Base-by-base conservation (phyloP, 2,329 filamentous ascomycete genomes). In the Neopestalotiopsis rosae region DNA sequence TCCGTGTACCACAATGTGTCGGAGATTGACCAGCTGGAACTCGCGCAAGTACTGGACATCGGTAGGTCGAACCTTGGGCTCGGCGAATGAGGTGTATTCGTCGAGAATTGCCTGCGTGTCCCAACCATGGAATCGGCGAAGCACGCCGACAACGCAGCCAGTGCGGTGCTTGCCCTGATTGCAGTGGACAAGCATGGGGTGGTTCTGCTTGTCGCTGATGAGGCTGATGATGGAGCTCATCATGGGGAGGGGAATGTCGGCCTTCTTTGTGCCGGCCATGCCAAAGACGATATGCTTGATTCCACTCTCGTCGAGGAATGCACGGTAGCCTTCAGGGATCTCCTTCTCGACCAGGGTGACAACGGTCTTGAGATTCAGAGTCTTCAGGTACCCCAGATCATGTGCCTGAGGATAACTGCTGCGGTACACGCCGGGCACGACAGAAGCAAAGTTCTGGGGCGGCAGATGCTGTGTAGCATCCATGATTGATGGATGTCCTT, bases 141-240 rank as follows among this genome's bases (percentile, higher is more conserved):
- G 87, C 68, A 92, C 90, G 20, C 90, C 95, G 63, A 95, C 88
- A n/a, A 96, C 91, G 76, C 94, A 97, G 28, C 95, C 95, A 20
- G 95, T 97, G 69, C 95, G 92, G 77, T 98, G 95, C 87, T 91
- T 96, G 77, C 95, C 95, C 74, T 97, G 95, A 78, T 97, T 98
- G 86, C 95, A 98, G 80, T 98, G 95, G 61, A 98, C 88, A 52
- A 97, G 85, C 12, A 98, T 81, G 0, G 95, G 95, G 72, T 96
- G 90, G 71, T 97, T 94, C 42, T 85, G 81, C 63, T 87, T 87
- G 76, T 97, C 88, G 66, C 95, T 85, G 56, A 95, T 87, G 57
- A 95, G 82, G 13, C 88, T 84, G 30, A 97, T 85, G 61, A 95
- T 94, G 7, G 88, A 83, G 71, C 87, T 86, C 86, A 97, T 94